Base-by-base conservation (phyloP, 192 early-diverging fungal species). In the Tieghemiomyces parasiticus region DNA sequence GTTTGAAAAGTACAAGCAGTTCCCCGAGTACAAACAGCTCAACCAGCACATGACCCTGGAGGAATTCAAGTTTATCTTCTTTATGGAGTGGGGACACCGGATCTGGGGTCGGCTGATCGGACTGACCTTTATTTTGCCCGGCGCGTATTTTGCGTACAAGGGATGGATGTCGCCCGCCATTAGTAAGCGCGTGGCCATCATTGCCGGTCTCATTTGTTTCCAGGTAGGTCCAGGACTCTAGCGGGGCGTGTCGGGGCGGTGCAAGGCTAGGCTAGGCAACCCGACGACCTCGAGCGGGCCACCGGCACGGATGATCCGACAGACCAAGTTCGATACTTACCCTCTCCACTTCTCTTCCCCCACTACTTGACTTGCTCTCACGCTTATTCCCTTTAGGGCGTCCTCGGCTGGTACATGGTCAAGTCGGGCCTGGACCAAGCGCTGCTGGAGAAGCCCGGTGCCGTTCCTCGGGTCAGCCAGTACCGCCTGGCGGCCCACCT, bases 401-500 rank as follows among this genome's bases (percentile, higher is more conserved):
- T 85, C 14, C 77, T 98, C 64, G 95, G 95, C 58, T 98, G 95
- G 95, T 94, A 90, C 67, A 98, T 98, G 95, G 95, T 98, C 25
- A 83, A 89, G 38, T 91, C 88, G 60, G 95, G 95, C 16, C 74
- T 98, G 9, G 80, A 84, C 24, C 75, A 89, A 47, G 85, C 89
- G 63, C 70, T 93, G 32, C 72, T 89, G 65, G 75, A 84, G 55
- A 78, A 80, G 8, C 80, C 86, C 19, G 82, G 88, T 35, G 79
- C 84, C 14, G 83, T 91, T 3, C 93, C 93, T 1, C 82, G 95
- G 33, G 95, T 98, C 32, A 89, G 86, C 56, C 95, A 95, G 65
- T 95, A 94, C 70, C 84, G 95, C 62, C 76, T 98, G 35, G 81
- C 90, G 0, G 87, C 92, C 4, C 95, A 98, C 65, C 69, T 98